A percentile compares a stretch with the other conserved stretches of the same genome.
These are phyloP conservation scores for Ballota nigra DNA, from an alignment of 257 asterid genomes.

Conservation along the genomic window DNA sequence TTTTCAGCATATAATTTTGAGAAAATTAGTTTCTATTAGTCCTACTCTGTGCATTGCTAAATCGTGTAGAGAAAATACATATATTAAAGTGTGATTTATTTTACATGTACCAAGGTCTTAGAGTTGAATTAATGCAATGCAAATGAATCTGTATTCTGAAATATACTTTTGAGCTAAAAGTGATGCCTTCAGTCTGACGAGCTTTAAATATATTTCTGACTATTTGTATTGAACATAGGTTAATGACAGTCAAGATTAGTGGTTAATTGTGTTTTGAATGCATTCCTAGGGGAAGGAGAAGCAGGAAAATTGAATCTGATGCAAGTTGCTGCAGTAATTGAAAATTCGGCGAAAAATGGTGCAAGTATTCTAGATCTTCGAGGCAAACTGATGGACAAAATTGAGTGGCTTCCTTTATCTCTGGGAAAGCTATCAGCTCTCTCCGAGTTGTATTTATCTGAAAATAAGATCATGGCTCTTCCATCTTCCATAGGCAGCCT, in stretches of 20 bases:
- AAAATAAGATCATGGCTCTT: slow-evolving; percentile 78
- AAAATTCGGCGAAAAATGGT: slow-evolving; percentile 44
- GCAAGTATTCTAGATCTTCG: slow-evolving; percentile 55
- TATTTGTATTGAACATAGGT: not conserved
- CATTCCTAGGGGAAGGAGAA: slow-evolving; percentile 34
- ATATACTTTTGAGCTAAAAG: not conserved
- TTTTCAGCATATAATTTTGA: not conserved
- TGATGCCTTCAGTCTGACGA: not conserved
- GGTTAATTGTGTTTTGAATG: slow-evolving; percentile 26
- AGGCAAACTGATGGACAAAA: slow-evolving; percentile 64
- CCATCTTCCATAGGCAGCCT: slow-evolving; percentile 59
- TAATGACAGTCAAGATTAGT: not conserved
- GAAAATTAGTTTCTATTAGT: not conserved
- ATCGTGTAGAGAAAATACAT: not conserved
- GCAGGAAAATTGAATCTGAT: slow-evolving; percentile 48
- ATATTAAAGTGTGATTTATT: not conserved
- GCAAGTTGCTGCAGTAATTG: slow-evolving; percentile 64
- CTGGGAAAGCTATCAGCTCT: slow-evolving; percentile 65
- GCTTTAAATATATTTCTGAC: not conserved
- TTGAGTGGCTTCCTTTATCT: slow-evolving; percentile 88
- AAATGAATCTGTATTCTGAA: not conserved
- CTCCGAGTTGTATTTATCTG: slow-evolving; percentile 52
- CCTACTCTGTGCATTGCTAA: not conserved
- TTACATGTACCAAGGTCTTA: not conserved
- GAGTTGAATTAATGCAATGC: not conserved